Conservation (phyloP, 331 rosid genomes). For the Acacia concinna region DNA sequence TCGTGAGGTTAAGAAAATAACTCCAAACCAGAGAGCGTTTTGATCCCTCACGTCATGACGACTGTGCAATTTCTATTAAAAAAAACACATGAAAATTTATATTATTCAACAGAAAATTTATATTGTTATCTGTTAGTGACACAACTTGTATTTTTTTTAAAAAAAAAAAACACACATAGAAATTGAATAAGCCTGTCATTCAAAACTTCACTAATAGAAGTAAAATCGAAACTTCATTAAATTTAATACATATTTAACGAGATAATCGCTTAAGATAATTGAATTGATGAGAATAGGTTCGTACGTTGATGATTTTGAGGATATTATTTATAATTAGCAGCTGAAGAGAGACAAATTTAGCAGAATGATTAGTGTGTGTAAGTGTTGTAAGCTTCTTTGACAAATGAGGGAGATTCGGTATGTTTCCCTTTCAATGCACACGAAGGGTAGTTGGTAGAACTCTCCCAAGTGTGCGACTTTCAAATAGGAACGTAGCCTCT, state of each 20-base stretch:
- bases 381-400: neutral
- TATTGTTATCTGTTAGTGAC: neutral
- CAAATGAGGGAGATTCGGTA: neutral
- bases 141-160: too few relatives aligned
- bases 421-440: constrained; percentile 23
- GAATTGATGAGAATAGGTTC: too few relatives aligned
- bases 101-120: too few relatives aligned
- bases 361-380: neutral
- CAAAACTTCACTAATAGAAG: too few relatives aligned
- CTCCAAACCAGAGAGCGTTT: neutral
- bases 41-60: neutral
- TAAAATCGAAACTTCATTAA: too few relatives aligned
- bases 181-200: too few relatives aligned
- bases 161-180: neutral
- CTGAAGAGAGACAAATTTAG: neutral
- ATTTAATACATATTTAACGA: too few relatives aligned
- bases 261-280: neutral
- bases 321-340: neutral
- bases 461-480: neutral
- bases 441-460: constrained; percentile 1
- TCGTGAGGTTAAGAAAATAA: neutral
- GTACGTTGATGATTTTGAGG: too few relatives aligned
- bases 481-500: neutral
- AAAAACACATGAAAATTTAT: neutral
- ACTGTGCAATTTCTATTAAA: neutral